Conservation (phyloP, 129 eudicot genomes). For the Artemisia annua region DNA sequence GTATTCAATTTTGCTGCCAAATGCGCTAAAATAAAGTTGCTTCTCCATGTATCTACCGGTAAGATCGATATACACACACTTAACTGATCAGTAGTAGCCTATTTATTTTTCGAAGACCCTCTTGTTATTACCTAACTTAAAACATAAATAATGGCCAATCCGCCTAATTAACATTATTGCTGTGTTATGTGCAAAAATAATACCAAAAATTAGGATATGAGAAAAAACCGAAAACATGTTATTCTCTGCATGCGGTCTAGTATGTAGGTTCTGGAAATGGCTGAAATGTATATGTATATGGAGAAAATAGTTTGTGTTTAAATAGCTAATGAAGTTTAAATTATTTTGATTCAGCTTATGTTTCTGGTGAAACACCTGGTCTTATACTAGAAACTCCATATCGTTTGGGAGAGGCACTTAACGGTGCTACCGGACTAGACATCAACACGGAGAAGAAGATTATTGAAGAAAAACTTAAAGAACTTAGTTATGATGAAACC, state of each 20-base stretch:
- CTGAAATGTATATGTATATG: too few species aligned
- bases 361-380: constrained; percentile 51
- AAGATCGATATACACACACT: background rate
- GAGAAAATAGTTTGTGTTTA: too few species aligned
- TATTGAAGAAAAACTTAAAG: constrained; percentile 37
- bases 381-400: constrained; percentile 48
- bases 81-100: background rate
- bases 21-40: constrained; percentile 37
- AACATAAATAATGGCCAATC: too few species aligned
- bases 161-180: too few species aligned
- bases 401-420: constrained; percentile 49
- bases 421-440: constrained; percentile 43
- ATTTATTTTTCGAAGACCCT: background rate
- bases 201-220: too few species aligned
- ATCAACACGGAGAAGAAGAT: constrained; percentile 44
- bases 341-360: constrained; percentile 44
- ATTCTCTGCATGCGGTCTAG: too few species aligned
- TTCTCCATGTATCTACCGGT: constrained; percentile 66
- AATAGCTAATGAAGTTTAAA: background rate
- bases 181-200: too few species aligned
- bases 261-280: too few species aligned
- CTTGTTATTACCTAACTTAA: too few species aligned
- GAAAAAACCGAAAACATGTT: too few species aligned
- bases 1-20: constrained; percentile 43
- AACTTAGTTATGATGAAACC: constrained; percentile 27